Evolutionary conservation across 139 green algal genomes (phyloP).

Genomic region (Volvox reticuliferus): DNA sequence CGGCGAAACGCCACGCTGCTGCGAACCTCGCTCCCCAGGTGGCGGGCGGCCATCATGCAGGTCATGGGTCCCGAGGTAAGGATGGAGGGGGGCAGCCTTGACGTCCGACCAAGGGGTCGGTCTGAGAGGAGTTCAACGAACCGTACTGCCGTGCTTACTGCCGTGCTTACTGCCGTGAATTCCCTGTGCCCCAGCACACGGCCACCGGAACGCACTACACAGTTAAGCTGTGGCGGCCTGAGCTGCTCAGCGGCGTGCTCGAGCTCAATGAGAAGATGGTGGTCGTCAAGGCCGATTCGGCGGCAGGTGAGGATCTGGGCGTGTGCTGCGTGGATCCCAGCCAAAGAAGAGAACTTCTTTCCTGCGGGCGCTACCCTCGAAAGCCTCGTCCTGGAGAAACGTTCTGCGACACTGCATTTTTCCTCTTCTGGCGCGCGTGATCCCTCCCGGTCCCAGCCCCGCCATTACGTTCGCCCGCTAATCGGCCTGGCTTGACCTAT

Average conservation of each 20-base stretch:
- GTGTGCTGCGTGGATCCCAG: too few species aligned
- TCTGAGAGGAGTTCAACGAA: too few species aligned
- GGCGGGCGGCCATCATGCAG: slow-evolving; percentile 40
- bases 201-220: slow-evolving; percentile 27
- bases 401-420: too few species aligned
- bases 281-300: slow-evolving; percentile 16
- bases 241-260: slow-evolving; percentile 42
- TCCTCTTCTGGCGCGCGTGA: too few species aligned
- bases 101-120: too few species aligned
- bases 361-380: too few species aligned
- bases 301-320: slow-evolving; percentile 11
- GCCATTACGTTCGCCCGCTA: too few species aligned
- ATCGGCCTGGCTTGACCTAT: not conserved
- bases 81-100: too few species aligned
- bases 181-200: slow-evolving; percentile 17
- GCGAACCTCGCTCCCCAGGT: not conserved
- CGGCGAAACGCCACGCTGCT: not conserved
- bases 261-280: slow-evolving; percentile 36
- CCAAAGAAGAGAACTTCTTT: too few species aligned
- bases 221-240: slow-evolving; percentile 46
- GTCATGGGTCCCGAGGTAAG: slow-evolving; percentile 34
- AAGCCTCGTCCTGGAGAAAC: too few species aligned
- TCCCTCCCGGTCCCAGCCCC: too few species aligned
- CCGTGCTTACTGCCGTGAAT: not conserved
- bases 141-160: too few species aligned